These are phyloP conservation scores for Nephelium lappaceum DNA, from an alignment of 345 rosid species.

Conservation along the genomic window DNA sequence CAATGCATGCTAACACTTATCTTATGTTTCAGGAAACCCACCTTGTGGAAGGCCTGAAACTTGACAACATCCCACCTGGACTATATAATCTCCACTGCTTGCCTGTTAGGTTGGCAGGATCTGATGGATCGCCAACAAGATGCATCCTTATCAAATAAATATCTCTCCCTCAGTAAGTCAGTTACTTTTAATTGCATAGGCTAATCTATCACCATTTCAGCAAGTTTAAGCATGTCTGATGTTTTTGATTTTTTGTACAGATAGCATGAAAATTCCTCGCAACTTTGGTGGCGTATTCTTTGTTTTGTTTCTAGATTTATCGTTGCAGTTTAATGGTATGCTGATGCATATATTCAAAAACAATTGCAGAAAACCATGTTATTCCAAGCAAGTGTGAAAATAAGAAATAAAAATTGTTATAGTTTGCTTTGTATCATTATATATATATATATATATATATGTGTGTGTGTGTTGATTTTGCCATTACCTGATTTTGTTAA, in stretches of 20 bases:
- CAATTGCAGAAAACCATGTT: neutral
- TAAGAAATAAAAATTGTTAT: neutral
- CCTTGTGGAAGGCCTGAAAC: conserved; percentile 44
- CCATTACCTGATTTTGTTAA: no score
- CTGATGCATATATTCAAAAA: neutral
- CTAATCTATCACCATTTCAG: neutral
- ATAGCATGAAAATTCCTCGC: neutral
- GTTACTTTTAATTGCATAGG: neutral
- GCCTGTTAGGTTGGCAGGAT: conserved; percentile 41
- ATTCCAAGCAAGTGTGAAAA: neutral
- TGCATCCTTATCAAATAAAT: conserved; percentile 48
- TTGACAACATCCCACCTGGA: conserved; percentile 37
- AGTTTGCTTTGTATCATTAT: neutral
- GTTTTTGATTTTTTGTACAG: neutral
- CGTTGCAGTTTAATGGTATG: no score
- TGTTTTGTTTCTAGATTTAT: neutral
- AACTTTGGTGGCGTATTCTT: neutral
- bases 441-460: no score
- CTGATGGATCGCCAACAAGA: conserved; percentile 47
- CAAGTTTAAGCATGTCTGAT: neutral
- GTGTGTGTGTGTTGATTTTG: no score
- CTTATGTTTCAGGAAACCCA: conserved; percentile 34
- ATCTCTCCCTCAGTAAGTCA: neutral
- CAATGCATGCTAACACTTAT: neutral
- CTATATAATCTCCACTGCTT: conserved; percentile 42